Conservation (phyloP, 768 basidiomycete species). For the Chiua virens region DNA sequence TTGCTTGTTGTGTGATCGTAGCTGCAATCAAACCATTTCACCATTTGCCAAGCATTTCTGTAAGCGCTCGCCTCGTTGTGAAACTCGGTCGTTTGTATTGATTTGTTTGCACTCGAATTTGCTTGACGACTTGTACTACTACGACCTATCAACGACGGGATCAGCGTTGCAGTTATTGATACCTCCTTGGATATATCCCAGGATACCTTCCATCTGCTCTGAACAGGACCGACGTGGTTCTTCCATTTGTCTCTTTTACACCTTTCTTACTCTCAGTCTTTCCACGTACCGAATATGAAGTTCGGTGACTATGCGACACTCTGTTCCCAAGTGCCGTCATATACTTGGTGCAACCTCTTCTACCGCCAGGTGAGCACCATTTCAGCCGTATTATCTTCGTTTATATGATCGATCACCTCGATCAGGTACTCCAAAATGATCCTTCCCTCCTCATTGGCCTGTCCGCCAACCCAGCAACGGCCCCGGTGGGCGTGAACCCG, state of each 20-base stretch:
- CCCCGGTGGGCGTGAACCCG: conserved; percentile 83
- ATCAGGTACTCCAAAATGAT: conserved; percentile 41
- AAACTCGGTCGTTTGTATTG: conserved; percentile 30
- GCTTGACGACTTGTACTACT: conserved; percentile 27
- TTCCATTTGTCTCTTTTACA: neutral
- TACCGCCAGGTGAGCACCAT: conserved; percentile 68
- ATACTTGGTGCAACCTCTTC: conserved; percentile 95
- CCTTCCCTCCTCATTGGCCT: conserved; percentile 36
- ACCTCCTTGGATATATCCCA: conserved; percentile 14
- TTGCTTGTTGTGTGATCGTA: neutral
- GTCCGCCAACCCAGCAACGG: conserved; percentile 46
- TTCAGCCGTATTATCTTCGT: conserved; percentile 2
- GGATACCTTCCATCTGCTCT: conserved; percentile 10
- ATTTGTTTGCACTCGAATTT: conserved; percentile 31
- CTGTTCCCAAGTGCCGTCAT: conserved; percentile 70
- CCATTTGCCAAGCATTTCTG: neutral
- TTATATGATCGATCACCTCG: conserved; percentile 25
- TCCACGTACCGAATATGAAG: conserved; percentile 37
- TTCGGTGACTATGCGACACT: conserved; percentile 76
- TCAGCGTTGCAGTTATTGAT: conserved; percentile 18
- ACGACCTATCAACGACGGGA: conserved; percentile 21
- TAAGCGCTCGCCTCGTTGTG: conserved; percentile 21
- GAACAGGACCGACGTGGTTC: conserved; percentile 6
- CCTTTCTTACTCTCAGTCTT: neutral
- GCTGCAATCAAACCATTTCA: neutral